Evolutionary conservation across 352 stramenopile species (phyloP).

Genomic region (Pythium guiyangense): DNA sequence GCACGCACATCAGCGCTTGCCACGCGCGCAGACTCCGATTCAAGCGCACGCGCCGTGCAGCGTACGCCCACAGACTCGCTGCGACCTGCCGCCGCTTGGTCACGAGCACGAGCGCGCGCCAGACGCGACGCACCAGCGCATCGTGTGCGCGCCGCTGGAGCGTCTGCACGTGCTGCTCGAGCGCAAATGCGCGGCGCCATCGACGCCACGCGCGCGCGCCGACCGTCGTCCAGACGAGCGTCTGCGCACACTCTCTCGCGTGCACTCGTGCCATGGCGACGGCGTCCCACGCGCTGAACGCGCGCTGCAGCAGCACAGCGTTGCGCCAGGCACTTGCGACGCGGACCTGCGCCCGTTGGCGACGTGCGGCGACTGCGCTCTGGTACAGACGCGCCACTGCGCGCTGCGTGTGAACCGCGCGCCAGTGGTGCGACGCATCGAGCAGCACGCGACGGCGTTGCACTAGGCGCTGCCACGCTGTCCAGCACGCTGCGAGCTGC

Average conservation of each 20-base stretch:
- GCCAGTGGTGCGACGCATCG: too few relatives aligned
- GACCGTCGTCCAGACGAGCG: neutral
- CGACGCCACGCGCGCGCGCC: too few relatives aligned
- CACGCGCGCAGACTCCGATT: conserved; percentile 3
- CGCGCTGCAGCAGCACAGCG: neutral
- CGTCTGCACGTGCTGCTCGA: conserved; percentile 4
- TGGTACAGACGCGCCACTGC: too few relatives aligned
- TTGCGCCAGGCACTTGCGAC: conserved; percentile 4
- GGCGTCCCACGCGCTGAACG: conserved; percentile 1
- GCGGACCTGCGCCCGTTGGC: neutral
- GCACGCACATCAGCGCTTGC: neutral
- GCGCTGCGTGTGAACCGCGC: too few relatives aligned
- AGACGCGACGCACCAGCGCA: conserved; percentile 1
- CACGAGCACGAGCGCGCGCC: too few relatives aligned
- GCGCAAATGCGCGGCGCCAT: neutral
- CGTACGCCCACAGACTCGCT: too few relatives aligned
- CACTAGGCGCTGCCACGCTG: conserved; percentile 2
- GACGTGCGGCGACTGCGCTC: too few relatives aligned
- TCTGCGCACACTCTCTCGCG: neutral
- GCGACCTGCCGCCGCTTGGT: conserved; percentile 19
- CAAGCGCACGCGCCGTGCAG: conserved; percentile 7
- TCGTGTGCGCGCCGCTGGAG: neutral
- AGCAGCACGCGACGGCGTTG: too few relatives aligned
- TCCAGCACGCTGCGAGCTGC: neutral
- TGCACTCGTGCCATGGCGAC: neutral